These are phyloP conservation scores for Metarhizium rileyi DNA, from an alignment of 2,329 filamentous ascomycete species.

Conservation along the genomic window DNA sequence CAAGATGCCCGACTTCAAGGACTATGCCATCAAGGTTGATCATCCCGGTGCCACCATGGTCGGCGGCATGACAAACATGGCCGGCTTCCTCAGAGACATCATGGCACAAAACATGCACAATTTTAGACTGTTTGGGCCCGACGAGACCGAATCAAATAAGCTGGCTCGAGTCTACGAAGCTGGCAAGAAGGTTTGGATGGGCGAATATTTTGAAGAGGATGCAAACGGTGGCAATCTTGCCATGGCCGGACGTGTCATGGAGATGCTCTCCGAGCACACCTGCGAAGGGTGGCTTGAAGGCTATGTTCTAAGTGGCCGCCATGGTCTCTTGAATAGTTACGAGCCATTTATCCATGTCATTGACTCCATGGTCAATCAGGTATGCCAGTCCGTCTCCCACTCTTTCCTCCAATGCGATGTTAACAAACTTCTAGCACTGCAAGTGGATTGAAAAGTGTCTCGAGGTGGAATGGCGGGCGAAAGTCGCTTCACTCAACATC, in stretches of 20 bases:
- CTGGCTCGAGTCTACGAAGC: conserved; percentile 61
- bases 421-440: conserved; percentile 44
- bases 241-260: conserved; percentile 63
- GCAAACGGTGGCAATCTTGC: conserved; percentile 64
- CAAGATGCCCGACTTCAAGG: conserved; percentile 57
- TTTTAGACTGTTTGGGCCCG: conserved; percentile 70
- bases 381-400: conserved; percentile 16
- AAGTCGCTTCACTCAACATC: conserved; percentile 68
- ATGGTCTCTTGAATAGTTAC: conserved; percentile 71
- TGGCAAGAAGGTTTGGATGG: conserved; percentile 73
- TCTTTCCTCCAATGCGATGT: background rate
- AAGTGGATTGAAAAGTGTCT: conserved; percentile 77
- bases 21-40: conserved; percentile 55
- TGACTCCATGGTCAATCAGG: conserved; percentile 75
- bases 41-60: conserved; percentile 46
- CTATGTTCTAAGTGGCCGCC: conserved; percentile 64
- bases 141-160: conserved; percentile 78
- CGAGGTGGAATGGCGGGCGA: conserved; percentile 69
- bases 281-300: conserved; percentile 74
- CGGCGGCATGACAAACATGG: conserved; percentile 62
- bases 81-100: conserved; percentile 56
- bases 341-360: conserved; percentile 78
- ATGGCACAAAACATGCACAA: conserved; percentile 53
- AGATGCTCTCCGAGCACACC: conserved; percentile 76
- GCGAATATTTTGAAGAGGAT: conserved; percentile 69